Conservation (phyloP, 345 rosid genomes). For the Eucalyptus marginata region DNA sequence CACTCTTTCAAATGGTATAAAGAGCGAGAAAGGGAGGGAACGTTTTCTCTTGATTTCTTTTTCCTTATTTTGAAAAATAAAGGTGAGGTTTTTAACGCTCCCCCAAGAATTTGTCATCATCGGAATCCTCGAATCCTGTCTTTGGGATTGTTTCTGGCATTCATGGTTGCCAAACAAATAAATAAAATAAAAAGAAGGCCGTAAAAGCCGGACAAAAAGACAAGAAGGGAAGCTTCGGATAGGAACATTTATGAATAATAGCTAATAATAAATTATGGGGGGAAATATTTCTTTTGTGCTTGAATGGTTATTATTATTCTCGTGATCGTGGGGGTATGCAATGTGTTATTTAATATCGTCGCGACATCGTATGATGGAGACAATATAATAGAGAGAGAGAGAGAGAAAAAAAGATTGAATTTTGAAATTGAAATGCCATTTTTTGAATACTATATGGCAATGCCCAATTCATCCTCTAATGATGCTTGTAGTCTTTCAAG, state of each 20-base stretch:
- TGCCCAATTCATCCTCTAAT: neutral
- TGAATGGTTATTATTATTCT: neutral
- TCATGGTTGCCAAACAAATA: neutral
- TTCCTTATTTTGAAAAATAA: neutral
- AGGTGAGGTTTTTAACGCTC: neutral
- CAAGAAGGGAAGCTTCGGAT: neutral
- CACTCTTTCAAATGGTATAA: neutral
- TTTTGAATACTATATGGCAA: neutral
- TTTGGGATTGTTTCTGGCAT: neutral
- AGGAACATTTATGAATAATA: neutral
- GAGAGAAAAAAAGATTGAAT: neutral
- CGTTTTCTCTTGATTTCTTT: neutral
- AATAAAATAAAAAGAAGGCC: neutral
- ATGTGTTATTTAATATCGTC: neutral
- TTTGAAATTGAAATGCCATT: neutral
- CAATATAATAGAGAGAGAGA: neutral
- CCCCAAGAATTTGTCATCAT: neutral
- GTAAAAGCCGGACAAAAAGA: neutral
- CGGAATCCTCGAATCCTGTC: neutral
- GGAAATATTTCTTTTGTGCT: neutral
- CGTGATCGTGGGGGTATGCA: neutral
- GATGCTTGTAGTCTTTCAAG: neutral
- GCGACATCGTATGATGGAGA: neutral
- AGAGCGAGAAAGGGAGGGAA: neutral
- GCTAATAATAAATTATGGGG: neutral